These are phyloP conservation scores for Botrytis deweyae DNA, from an alignment of 2,329 filamentous ascomycete species.

Conservation along the genomic window DNA sequence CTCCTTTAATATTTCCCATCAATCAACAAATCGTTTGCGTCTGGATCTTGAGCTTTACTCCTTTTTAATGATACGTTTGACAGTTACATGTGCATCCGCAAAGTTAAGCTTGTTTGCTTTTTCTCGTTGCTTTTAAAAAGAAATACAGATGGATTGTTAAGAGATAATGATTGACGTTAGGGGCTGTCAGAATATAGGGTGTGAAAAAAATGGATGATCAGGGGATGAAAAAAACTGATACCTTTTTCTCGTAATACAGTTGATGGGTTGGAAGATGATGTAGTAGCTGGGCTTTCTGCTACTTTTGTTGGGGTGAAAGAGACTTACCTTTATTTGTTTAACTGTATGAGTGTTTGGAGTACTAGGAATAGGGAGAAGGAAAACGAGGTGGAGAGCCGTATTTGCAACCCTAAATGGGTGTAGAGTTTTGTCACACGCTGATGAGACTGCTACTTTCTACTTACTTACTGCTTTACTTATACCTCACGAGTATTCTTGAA, in stretches of 20 bases:
- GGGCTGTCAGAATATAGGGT: neutral
- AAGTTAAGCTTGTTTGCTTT: conserved; percentile 4
- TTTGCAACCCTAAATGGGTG: neutral
- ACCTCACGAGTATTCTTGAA: neutral
- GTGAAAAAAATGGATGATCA: neutral
- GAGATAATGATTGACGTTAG: neutral
- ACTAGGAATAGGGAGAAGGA: conserved; percentile 2
- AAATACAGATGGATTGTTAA: conserved; percentile 5
- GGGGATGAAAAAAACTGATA: neutral
- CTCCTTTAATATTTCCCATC: conserved; percentile 7
- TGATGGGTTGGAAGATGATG: neutral
- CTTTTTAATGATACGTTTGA: conserved; percentile 2
- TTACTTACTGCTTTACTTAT: conserved; percentile 8
- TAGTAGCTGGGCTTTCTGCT: conserved; percentile 10
- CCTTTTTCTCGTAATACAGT: neutral
- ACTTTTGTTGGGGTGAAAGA: conserved; percentile 6
- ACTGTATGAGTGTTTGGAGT: conserved; percentile 6
- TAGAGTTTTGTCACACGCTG: conserved; percentile 1
- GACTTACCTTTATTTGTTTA: conserved; percentile 6
- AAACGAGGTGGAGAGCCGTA: neutral
- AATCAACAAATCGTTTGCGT: neutral
- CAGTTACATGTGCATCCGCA: neutral
- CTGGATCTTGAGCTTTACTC: conserved; percentile 7
- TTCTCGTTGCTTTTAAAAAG: conserved; percentile 6
- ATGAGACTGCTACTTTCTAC: neutral